Evolutionary conservation across 2,329 filamentous ascomycete genomes (phyloP).

Genomic region (Aotearoamyces nothofagi): DNA sequence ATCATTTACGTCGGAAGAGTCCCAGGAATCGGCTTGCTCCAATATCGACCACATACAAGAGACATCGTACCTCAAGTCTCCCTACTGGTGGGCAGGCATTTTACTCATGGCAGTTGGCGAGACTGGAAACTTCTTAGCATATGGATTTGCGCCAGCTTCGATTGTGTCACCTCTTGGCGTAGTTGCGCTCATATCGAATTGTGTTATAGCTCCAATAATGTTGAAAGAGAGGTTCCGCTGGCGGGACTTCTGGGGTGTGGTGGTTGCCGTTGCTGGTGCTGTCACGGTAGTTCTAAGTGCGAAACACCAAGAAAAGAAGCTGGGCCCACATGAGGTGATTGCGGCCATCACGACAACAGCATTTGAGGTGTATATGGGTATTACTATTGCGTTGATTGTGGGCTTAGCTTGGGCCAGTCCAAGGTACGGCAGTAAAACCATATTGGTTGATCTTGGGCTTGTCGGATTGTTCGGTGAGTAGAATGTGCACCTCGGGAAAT

Average conservation of each 20-base stretch:
- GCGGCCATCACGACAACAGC: conserved; percentile 72
- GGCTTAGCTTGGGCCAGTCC: conserved; percentile 70
- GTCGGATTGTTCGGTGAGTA: conserved; percentile 79
- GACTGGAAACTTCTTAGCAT: conserved; percentile 90
- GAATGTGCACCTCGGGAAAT: conserved; percentile 3
- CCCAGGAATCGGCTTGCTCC: conserved; percentile 22
- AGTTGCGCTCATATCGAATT: conserved; percentile 94
- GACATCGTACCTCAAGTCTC: conserved; percentile 65
- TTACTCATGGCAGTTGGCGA: conserved; percentile 87
- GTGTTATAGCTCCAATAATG: conserved; percentile 86
- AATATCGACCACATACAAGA: conserved; percentile 18
- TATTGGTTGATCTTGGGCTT: conserved; percentile 82
- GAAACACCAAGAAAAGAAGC: conserved; percentile 74
- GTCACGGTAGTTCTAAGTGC: conserved; percentile 90
- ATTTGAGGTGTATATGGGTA: conserved; percentile 78
- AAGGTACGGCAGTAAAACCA: conserved; percentile 69
- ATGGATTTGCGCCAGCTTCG: conserved; percentile 92
- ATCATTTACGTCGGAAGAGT: conserved; percentile 31
- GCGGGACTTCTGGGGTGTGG: conserved; percentile 75
- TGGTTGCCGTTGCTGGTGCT: conserved; percentile 75
- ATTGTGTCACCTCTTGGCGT: conserved; percentile 94
- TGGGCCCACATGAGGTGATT: conserved; percentile 85
- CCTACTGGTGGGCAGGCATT: conserved; percentile 94
- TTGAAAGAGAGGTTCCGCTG: conserved; percentile 80
- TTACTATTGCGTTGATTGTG: conserved; percentile 61